Evolutionary conservation across 768 basidiomycete species (phyloP).

Genomic region (Lentinus tigrinus): DNA sequence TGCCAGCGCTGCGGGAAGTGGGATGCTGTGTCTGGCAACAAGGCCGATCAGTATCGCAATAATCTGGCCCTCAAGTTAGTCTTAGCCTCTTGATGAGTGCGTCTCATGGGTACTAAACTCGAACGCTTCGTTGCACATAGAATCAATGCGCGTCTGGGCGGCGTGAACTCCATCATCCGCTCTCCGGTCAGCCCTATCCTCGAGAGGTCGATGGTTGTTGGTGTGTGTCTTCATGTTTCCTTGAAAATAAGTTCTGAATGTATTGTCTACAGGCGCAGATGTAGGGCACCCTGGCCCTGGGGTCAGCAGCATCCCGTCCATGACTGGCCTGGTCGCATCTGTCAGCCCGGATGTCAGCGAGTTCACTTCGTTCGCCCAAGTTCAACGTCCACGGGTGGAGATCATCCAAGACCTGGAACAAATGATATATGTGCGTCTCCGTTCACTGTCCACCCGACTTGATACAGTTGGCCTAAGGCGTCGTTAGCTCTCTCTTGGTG

Average conservation of each 20-base stretch:
- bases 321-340: constrained; percentile 60
- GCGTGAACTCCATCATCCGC: constrained; percentile 31
- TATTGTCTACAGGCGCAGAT: constrained; percentile 31
- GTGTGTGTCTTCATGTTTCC: constrained; percentile 2
- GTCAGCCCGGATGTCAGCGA: constrained; percentile 42
- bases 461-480: too few relatives aligned
- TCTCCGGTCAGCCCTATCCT: background rate
- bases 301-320: constrained; percentile 48
- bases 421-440: constrained; percentile 33
- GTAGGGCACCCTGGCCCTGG: constrained; percentile 65
- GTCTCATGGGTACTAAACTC: too few relatives aligned
- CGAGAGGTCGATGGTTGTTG: constrained; percentile 25
- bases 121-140: constrained; percentile 25
- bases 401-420: constrained; percentile 29
- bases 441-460: too few relatives aligned
- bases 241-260: background rate
- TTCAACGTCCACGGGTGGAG: constrained; percentile 32
- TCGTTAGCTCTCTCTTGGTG: background rate
- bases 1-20: constrained; percentile 33
- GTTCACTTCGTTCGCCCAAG: constrained; percentile 35
- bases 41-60: constrained; percentile 56
- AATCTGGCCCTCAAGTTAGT: constrained; percentile 56
- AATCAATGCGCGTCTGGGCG: constrained; percentile 40
- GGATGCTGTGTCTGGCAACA: constrained; percentile 53
- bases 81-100: background rate